Conservation (phyloP, 495 filamentous ascomycete genomes). For the Echria macrotheca region DNA sequence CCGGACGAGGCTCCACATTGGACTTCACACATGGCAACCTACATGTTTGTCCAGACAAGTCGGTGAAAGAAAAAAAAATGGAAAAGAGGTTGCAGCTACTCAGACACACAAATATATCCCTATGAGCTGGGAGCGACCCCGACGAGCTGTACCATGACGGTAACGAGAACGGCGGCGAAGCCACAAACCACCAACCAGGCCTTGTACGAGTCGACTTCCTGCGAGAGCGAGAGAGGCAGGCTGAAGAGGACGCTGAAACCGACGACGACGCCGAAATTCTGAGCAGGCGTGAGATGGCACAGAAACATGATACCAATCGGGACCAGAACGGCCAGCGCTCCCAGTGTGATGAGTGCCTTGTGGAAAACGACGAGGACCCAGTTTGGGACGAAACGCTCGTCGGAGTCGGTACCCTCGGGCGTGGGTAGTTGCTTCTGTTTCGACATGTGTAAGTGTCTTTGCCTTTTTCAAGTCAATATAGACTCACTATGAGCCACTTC, state of each 20-base stretch:
- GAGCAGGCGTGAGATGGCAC: not conserved
- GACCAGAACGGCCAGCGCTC: not conserved
- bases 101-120: too few species aligned
- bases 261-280: conserved; percentile 7
- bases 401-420: not conserved
- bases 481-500: too few species aligned
- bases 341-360: not conserved
- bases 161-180: not conserved
- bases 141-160: not conserved
- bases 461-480: too few species aligned
- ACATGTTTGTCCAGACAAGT: not conserved
- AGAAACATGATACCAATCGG: conserved; percentile 6
- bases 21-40: not conserved
- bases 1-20: not conserved
- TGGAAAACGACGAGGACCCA: not conserved
- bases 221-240: not conserved
- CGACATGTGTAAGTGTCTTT: too few species aligned
- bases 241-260: conserved; percentile 4
- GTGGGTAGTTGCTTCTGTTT: too few species aligned
- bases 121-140: not conserved
- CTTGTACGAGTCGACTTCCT: not conserved
- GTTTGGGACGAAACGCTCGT: not conserved
- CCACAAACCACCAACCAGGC: not conserved
- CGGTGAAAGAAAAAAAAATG: too few species aligned
- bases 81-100: too few species aligned